Evolutionary conservation across 768 basidiomycete genomes (phyloP), one percentile per base, ranked within the genome.

Genomic region (Fistulinella prunicolor): DNA sequence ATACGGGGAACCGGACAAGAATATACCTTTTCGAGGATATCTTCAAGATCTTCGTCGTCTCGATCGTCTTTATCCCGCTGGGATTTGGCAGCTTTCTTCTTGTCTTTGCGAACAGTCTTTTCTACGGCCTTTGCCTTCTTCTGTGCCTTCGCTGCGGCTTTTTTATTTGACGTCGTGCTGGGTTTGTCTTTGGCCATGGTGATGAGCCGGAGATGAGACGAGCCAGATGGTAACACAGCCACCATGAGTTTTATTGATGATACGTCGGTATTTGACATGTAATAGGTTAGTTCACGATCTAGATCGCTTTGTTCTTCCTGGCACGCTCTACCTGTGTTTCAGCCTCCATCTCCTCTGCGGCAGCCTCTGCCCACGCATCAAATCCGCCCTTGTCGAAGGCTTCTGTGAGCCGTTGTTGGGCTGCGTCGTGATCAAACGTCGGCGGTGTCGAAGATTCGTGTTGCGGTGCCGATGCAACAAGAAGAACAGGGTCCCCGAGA

Each of bases 41-140:
- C 79, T 59, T 95, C 89, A 6, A 95, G 74, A 73, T 94, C 88
- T 53, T 89, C 79, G 49, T 82, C 82, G 44, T 86, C 83, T 23
- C 80, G 78, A 34, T 81, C 82, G 6, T 73, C 76, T 28, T 83
- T 79, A 68, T 75, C 51, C 48, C 62, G 64, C 67, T 46, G 49
- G 0, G 52, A 54, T 29, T 80, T 77, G 1, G 58, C 47, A 30
- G 72, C 73, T 56, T 87, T 87, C 55, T 81, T 84, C 60, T 73
- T 77, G 56, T 83, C 81, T 53, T 86, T 89, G 8, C 77, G 73
- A 42, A 86, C 85, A 6, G 76, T 73, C 53, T 92, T 92, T 63
- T 87, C 74, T 0, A 73, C 74, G 0, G 78, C 76, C 57, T 83
- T 87, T 1, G 75, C 75, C 50, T 88, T 88, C 60, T 89, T 88